Base-by-base conservation (phyloP, 2,329 filamentous ascomycete genomes). In the Xylaria sp. region DNA sequence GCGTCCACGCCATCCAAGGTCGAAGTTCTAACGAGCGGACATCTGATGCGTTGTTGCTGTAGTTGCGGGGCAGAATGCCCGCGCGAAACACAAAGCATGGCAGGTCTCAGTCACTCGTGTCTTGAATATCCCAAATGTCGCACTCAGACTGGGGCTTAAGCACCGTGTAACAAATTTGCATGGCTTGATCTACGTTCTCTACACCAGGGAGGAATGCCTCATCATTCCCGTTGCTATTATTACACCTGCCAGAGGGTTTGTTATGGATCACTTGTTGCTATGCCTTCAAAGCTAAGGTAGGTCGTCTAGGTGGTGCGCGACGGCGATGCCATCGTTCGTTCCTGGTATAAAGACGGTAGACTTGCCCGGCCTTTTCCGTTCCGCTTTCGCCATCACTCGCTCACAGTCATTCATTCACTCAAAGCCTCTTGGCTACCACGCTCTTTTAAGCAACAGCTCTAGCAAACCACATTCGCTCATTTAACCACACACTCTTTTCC, bases 311-410 rank as follows among this genome's bases (percentile, higher is more conserved):
- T n/a, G 74, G 72, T n/a, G 75, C 72, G 69, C 73, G 68, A 36
- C 73, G 68, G 61, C 69, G 70, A 74, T 79, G 74, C n/a, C 71
- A 70, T 53, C 69, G 66, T 66, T 71, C 72, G 54, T 75, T 70
- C 68, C 76, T 73, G 56, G 71, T 77, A 78, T 79, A 78, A 70
- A 78, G 72, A 71, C 68, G 67, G 67, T 31, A 53, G 54, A 61
- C n/a, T 2, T 23, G 20, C 66, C 53, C 68, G 23, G 63, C 54
- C 62, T 63, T 28, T 59, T 69, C 46, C 31, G 23, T 46, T 23
- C 33, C 15, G 58, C 48, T 68, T 59, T 57, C 51, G 72, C 62
- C 73, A 69, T 61, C 67, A 63, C 42, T 66, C 42, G 31, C 59
- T 46, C 48, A 31, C 42, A 38, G 10, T 38, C 36, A 38, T 38